Conservation (phyloP, 2,329 filamentous ascomycete species). For the Fusarium sp. region DNA sequence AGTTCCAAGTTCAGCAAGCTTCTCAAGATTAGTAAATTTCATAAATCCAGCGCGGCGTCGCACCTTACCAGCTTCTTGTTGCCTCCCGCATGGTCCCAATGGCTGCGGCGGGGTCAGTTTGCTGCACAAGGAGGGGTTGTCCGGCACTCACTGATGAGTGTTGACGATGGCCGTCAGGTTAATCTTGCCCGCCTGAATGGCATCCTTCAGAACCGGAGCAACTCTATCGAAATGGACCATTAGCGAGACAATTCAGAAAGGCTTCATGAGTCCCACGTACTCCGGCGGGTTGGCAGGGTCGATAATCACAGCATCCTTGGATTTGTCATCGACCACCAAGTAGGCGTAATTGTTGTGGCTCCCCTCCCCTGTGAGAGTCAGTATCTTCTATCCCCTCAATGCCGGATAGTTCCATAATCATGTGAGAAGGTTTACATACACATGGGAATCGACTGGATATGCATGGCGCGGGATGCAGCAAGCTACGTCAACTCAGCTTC, state of each 20-base stretch:
- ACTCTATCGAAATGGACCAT: constrained; percentile 58
- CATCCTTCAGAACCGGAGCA: constrained; percentile 75
- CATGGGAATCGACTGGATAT: constrained; percentile 90
- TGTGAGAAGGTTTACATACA: constrained; percentile 66
- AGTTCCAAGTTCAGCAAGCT: constrained; percentile 62
- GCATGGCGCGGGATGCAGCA: constrained; percentile 66
- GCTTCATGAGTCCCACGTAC: constrained; percentile 58
- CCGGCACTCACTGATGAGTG: constrained; percentile 85
- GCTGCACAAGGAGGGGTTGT: not conserved
- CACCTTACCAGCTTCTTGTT: constrained; percentile 80
- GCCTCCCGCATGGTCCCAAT: constrained; percentile 94
- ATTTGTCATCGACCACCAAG: constrained; percentile 81
- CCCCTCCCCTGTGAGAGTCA: constrained; percentile 72
- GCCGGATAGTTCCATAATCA: not conserved
- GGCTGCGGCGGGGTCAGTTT: constrained; percentile 64
- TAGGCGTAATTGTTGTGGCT: constrained; percentile 88
- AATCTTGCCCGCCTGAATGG: constrained; percentile 77
- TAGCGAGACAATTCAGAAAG: constrained; percentile 1
- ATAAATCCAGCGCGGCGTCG: too few species aligned
- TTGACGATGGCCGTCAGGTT: constrained; percentile 93
- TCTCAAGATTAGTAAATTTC: constrained; percentile 1
- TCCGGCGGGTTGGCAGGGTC: constrained; percentile 84
- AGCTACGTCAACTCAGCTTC: constrained; percentile 23
- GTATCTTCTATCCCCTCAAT: not conserved
- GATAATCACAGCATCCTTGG: constrained; percentile 81